Evolutionary conservation across 2,329 filamentous ascomycete genomes (phyloP).

Genomic region (Colletotrichum zoysiae): DNA sequence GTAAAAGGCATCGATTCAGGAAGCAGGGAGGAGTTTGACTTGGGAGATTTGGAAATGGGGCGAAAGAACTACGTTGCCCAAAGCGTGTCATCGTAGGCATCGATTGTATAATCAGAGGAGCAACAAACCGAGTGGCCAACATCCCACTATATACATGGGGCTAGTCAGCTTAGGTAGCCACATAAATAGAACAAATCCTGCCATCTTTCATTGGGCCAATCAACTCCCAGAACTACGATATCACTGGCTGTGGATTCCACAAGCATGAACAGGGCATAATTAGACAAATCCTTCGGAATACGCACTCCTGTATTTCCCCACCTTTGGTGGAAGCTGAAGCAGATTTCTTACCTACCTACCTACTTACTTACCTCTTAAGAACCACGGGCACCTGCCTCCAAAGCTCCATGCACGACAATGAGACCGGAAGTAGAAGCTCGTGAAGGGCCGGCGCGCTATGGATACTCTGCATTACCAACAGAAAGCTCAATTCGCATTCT

Average conservation of each 20-base stretch:
- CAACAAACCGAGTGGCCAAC: background rate
- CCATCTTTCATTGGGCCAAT: background rate
- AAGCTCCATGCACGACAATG: background rate
- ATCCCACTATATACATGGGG: background rate
- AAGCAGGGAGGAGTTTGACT: background rate
- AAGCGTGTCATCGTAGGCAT: background rate
- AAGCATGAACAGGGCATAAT: background rate
- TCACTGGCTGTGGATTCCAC: background rate
- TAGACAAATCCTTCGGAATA: background rate
- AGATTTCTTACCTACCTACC: background rate
- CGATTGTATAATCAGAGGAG: background rate
- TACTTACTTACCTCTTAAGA: no score
- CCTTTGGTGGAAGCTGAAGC: background rate
- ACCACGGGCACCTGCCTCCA: background rate
- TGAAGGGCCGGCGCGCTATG: background rate
- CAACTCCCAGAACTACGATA: background rate
- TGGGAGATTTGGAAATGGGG: background rate
- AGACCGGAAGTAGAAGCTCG: background rate
- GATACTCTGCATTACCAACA: slow-evolving; percentile 3
- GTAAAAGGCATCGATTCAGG: background rate
- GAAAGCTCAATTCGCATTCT: slow-evolving; percentile 20
- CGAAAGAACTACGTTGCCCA: background rate
- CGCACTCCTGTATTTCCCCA: background rate
- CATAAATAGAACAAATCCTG: background rate
- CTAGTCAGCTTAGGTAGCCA: no score